Evolutionary conservation across 495 filamentous ascomycete species (phyloP).

Genomic region (Tuber umbilicatum): DNA sequence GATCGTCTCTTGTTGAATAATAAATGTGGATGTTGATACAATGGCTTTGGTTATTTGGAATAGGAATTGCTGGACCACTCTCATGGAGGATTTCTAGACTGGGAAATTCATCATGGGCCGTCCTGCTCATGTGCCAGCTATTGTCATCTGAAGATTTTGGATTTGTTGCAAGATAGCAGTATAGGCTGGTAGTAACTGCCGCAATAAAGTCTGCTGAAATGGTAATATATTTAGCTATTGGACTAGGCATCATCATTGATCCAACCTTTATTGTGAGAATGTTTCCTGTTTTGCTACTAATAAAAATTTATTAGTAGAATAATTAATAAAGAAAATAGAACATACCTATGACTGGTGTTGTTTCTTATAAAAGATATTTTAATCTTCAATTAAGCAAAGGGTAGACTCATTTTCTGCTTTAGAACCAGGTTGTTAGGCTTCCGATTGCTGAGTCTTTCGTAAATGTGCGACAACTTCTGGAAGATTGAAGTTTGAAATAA

Average conservation of each 20-base stretch:
- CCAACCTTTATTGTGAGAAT: background rate
- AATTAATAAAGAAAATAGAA: no score
- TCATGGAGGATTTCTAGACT: background rate
- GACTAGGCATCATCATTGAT: background rate
- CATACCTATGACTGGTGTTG: no score
- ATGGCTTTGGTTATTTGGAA: background rate
- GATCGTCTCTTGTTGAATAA: no score
- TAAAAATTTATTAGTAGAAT: no score
- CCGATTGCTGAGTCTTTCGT: no score
- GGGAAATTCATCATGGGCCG: background rate
- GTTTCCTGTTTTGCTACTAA: no score
- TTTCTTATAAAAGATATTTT: no score
- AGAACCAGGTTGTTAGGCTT: no score
- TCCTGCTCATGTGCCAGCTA: background rate
- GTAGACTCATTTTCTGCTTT: no score
- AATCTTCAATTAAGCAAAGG: no score
- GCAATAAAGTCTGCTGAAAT: background rate
- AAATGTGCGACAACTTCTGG: no score
- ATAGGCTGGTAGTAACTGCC: background rate
- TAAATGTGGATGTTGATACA: background rate
- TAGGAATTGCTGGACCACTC: background rate
- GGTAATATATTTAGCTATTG: background rate
- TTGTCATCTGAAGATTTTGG: background rate
- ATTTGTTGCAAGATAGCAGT: background rate
- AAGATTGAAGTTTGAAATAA: no score